Percentiles rank a stretch among this genome's conserved stretches.
These are phyloP conservation scores for Fusarium fujikuroi DNA, from an alignment of 2,329 filamentous ascomycete species.

Conservation along the genomic window DNA sequence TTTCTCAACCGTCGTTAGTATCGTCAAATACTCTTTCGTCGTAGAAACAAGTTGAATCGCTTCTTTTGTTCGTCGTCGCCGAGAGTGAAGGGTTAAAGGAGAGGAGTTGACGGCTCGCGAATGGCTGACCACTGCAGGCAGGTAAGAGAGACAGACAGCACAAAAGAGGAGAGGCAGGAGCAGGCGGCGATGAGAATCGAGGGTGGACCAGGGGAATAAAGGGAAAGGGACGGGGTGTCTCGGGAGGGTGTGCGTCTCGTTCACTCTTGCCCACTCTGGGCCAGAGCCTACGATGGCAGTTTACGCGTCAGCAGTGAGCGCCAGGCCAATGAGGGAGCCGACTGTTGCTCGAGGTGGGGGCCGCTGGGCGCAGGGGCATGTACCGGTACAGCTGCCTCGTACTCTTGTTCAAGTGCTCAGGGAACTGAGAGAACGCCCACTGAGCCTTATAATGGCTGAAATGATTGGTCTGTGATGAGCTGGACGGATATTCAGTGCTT, in stretches of 20 bases:
- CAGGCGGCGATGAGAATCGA: slow-evolving; percentile 44
- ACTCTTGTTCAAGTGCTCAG: slow-evolving; percentile 18
- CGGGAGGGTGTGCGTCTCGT: slow-evolving; percentile 47
- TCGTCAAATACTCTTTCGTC: slow-evolving; percentile 21
- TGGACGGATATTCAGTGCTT: neutral
- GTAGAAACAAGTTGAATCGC: slow-evolving; percentile 9
- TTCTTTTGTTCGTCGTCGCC: slow-evolving; percentile 26
- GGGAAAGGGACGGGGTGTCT: slow-evolving; percentile 49
- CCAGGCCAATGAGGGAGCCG: slow-evolving; percentile 45
- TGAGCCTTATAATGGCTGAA: slow-evolving; percentile 1
- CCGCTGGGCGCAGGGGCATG: slow-evolving; percentile 42
- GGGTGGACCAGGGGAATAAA: slow-evolving; percentile 50
- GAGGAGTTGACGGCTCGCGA: slow-evolving; percentile 38
- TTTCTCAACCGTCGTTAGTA: slow-evolving; percentile 19
- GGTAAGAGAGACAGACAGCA: slow-evolving; percentile 18
- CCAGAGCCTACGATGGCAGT: slow-evolving; percentile 47
- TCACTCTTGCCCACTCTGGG: slow-evolving; percentile 42
- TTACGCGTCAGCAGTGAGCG: slow-evolving; percentile 52
- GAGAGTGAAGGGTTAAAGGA: slow-evolving; percentile 29
- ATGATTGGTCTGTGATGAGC: slow-evolving; percentile 2
- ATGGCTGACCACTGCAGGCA: slow-evolving; percentile 33
- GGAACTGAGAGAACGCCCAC: slow-evolving; percentile 13
- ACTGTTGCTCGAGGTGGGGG: slow-evolving; percentile 33
- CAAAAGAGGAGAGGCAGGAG: slow-evolving; percentile 39
- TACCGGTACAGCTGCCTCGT: slow-evolving; percentile 42